phyloP scores from a whole-genome alignment of 495 filamentous ascomycete genomes.

The Penicillium taxi region DNA sequence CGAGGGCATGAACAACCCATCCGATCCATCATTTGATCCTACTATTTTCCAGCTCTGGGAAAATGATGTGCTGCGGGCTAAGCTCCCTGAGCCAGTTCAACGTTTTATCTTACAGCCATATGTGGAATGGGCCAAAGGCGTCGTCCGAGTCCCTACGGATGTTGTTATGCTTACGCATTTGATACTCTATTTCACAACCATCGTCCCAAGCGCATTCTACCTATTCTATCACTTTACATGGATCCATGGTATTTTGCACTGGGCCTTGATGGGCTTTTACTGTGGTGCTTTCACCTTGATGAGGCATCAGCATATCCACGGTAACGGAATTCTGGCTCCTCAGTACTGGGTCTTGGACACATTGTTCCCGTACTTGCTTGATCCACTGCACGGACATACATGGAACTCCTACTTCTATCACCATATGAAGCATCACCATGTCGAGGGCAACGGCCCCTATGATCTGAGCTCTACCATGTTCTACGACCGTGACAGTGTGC shows the following conservation, averaged over 20 bases:
- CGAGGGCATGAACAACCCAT: constrained; percentile 46
- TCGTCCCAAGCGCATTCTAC: constrained; percentile 56
- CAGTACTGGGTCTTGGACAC: constrained; percentile 46
- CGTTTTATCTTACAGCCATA: constrained; percentile 49
- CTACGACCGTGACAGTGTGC: constrained; percentile 61
- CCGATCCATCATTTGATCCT: constrained; percentile 39
- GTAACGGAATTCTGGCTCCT: constrained; percentile 55
- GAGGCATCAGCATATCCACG: constrained; percentile 79
- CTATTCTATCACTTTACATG: constrained; percentile 59
- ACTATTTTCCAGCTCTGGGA: constrained; percentile 49
- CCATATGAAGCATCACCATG: constrained; percentile 78
- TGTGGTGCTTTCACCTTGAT: constrained; percentile 68
- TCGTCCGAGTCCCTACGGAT: constrained; percentile 55
- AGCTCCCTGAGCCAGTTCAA: constrained; percentile 31
- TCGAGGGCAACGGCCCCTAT: constrained; percentile 70
- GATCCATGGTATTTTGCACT: constrained; percentile 56
- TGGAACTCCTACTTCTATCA: constrained; percentile 82
- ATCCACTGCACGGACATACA: constrained; percentile 72
- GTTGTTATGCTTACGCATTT: constrained; percentile 74
- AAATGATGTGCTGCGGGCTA: constrained; percentile 26
- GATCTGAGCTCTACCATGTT: constrained; percentile 69
- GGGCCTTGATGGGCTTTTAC: constrained; percentile 53
- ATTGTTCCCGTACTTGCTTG: constrained; percentile 62
- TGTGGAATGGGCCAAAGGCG: constrained; percentile 40
- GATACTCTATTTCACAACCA: constrained; percentile 59